Evolutionary conservation across 2,329 filamentous ascomycete genomes (phyloP).

Genomic region (Purpureocillium lavendulum): DNA sequence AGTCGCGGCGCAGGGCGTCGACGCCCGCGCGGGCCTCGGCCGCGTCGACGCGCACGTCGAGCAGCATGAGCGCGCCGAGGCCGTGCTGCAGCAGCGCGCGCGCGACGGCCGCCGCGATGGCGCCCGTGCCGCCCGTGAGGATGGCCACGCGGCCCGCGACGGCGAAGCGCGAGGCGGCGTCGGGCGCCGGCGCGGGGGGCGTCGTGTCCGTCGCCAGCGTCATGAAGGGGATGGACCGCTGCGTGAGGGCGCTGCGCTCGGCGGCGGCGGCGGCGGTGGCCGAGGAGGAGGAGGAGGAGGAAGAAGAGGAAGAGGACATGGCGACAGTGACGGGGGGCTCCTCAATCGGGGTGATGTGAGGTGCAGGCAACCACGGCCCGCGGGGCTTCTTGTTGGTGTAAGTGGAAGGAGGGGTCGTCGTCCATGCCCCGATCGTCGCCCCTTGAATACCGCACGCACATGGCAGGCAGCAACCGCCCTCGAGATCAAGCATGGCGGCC

Average conservation of each 20-base stretch:
- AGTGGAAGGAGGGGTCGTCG: no score
- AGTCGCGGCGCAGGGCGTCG: conserved; percentile 8
- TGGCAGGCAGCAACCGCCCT: no score
- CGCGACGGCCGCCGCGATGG: conserved; percentile 36
- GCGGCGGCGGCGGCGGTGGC: neutral
- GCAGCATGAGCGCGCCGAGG: conserved; percentile 46
- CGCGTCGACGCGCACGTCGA: conserved; percentile 43
- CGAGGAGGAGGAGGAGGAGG: no score
- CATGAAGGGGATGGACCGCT: conserved; percentile 17
- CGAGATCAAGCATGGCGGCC: no score
- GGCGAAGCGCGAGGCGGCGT: conserved; percentile 18
- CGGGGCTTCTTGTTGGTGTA: no score
- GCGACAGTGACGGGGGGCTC: no score
- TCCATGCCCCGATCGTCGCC: no score
- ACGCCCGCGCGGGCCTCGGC: conserved; percentile 15
- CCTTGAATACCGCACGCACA: no score
- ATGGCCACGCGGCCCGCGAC: conserved; percentile 18
- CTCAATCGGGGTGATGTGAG: no score
- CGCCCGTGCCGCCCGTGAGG: conserved; percentile 41
- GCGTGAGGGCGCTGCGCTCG: conserved; percentile 12
- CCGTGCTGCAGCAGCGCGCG: conserved; percentile 63
- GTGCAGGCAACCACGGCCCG: no score
- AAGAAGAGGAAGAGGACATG: no score
- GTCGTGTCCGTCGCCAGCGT: conserved; percentile 10
- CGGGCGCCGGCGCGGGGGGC: conserved; percentile 1